Conservation (phyloP, 345 rosid species). For the Gossypium herbaceum region DNA sequence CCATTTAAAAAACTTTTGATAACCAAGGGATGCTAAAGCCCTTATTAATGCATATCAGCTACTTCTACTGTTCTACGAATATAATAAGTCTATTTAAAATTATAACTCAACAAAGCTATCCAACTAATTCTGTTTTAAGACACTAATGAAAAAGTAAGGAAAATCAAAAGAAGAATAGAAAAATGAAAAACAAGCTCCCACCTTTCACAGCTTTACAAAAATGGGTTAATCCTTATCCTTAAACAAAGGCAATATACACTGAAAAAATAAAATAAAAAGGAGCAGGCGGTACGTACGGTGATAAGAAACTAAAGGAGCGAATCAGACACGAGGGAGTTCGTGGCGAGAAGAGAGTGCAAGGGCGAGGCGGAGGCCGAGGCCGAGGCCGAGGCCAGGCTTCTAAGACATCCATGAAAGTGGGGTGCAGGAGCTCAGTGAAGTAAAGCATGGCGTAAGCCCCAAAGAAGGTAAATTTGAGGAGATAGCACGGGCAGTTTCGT, state of each 20-base stretch:
- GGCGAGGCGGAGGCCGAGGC: constrained; percentile 34
- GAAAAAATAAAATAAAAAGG: neutral
- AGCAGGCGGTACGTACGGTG: constrained; percentile 42
- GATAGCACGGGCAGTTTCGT: constrained; percentile 11
- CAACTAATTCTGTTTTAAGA: neutral
- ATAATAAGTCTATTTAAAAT: neutral
- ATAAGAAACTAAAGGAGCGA: constrained; percentile 33
- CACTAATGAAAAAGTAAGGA: neutral
- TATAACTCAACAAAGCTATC: neutral
- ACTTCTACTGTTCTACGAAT: neutral
- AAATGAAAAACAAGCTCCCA: neutral
- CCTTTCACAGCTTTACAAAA: constrained; percentile 1
- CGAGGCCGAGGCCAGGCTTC: constrained; percentile 39
- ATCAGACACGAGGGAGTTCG: constrained; percentile 37
- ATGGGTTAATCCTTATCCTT: neutral
- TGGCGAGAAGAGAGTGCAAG: constrained; percentile 28
- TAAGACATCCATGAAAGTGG: constrained; percentile 46
- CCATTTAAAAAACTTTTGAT: neutral
- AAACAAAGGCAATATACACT: neutral
- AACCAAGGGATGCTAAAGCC: neutral
- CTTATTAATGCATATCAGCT: neutral
- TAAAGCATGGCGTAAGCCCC: neutral
- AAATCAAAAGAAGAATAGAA: neutral
- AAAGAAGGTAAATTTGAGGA: constrained; percentile 10
- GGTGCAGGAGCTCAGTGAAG: constrained; percentile 23